Base-by-base conservation (phyloP, 1,284 basidiomycete species). In the Xerocomus nothofagi region DNA sequence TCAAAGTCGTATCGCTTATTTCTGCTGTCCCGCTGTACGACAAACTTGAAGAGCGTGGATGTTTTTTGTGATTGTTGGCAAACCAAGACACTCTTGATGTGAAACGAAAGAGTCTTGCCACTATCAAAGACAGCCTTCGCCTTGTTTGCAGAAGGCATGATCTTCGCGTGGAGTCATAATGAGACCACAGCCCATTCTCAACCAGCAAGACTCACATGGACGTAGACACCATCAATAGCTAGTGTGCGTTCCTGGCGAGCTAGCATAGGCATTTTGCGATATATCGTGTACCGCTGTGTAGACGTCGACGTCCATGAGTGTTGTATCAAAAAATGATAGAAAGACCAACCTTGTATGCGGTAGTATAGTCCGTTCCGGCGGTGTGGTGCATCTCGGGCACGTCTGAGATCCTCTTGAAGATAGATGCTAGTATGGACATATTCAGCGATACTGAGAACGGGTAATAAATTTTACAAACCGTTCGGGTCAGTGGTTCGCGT, bases 1-100 rank as follows among this genome's bases (percentile, higher is more conserved):
- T 99, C 97, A 66, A 98, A 98, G 63, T 99, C 96, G 66, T 98
- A 99, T 29, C 95, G 79, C 75, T 99, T 99, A 55, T 83, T 87
- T 29, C 83, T 80, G 10, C 81, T 78, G 40, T 88, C 85, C 36
- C 84, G 73, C 62, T 78, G 78, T 4, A 92, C 85, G 34, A 89
- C 77, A 21, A 93, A 73, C 74, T 97, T 97, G 80, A 99, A 96
- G 21, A 82, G 82, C 3, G 86, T 80, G 18, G 86, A 84, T 5
- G 84, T 82, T 66, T 95, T 91, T 38, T 84, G 81, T 1, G 88
- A 89, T 61, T 94, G 86, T 58, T 91, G 90, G 66, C 91, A 93
- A 29, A 84, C 82, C 15, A 84, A 80, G 33, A 99, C 86, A 53
- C 85, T 86, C 61, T 90, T 90, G 63, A 98, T 87, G 66, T 98